These are phyloP conservation scores for Annulohypoxylon bovei DNA, from an alignment of 495 filamentous ascomycete species.

Conservation along the genomic window DNA sequence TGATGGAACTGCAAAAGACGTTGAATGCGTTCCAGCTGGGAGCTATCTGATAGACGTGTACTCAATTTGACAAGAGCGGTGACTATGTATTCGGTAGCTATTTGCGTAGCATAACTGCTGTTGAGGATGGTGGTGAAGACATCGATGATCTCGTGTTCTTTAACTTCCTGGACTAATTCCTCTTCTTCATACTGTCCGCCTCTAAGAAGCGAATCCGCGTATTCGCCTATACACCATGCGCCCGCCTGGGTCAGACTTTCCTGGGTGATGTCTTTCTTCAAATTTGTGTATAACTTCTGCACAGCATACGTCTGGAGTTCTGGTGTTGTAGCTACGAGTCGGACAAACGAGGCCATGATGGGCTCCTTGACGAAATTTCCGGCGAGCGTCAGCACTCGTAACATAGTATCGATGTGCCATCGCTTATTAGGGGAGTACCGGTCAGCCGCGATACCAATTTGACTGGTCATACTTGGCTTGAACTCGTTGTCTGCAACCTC, in stretches of 20 bases:
- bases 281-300: constrained; percentile 87
- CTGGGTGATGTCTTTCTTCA: constrained; percentile 97
- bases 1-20: constrained; percentile 79
- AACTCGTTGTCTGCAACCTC: constrained; percentile 98
- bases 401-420: constrained; percentile 98
- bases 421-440: constrained; percentile 95
- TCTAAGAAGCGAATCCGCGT: constrained; percentile 84
- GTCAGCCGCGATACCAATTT: constrained; percentile 97
- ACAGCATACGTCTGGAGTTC: constrained; percentile 96
- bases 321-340: constrained; percentile 91
- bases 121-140: constrained; percentile 90
- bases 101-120: constrained; percentile 90
- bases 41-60: constrained; percentile 80
- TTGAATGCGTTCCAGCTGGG: constrained; percentile 85
- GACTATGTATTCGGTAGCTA: constrained; percentile 92
- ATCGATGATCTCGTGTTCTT: constrained; percentile 89
- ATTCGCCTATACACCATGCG: constrained; percentile 99
- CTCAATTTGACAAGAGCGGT: constrained; percentile 96
- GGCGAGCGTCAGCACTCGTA: constrained; percentile 91
- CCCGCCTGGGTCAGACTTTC: constrained; percentile 93
- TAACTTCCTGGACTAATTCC: constrained; percentile 88
- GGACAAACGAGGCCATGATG: constrained; percentile 94
- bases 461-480: constrained; percentile 95
- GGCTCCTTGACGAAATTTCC: constrained; percentile 98
- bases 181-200: constrained; percentile 96